A percentile compares a stretch with the other conserved stretches of the same genome.
Evolutionary conservation across 2,329 filamentous ascomycete genomes (phyloP).

Genomic region (Acrodontium crateriforme): DNA sequence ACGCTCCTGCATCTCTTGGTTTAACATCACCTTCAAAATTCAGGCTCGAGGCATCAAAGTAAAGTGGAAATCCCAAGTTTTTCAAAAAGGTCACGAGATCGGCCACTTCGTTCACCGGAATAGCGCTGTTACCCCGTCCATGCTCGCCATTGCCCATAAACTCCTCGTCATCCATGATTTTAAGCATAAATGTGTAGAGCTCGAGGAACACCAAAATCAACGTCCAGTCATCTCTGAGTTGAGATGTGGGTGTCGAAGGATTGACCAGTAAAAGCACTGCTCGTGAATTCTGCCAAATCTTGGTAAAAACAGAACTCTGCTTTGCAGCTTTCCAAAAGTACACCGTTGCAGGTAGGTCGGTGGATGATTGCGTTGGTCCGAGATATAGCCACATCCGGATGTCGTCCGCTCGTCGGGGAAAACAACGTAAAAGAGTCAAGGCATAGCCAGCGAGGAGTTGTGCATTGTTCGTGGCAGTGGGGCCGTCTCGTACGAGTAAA

Average conservation of each 20-base stretch:
- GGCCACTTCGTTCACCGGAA: slow-evolving; percentile 58
- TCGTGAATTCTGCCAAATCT: slow-evolving; percentile 43
- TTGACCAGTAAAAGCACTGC: slow-evolving; percentile 44
- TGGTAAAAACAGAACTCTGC: slow-evolving; percentile 42
- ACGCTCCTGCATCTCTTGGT: slow-evolving; percentile 7
- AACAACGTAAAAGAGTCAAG: slow-evolving; percentile 70
- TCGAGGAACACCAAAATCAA: slow-evolving; percentile 84
- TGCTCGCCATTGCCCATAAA: slow-evolving; percentile 39
- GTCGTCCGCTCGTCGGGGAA: slow-evolving; percentile 68
- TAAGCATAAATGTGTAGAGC: slow-evolving; percentile 81
- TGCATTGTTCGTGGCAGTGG: slow-evolving; percentile 39
- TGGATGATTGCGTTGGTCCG: slow-evolving; percentile 43
- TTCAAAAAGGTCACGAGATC: slow-evolving; percentile 73
- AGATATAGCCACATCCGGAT: slow-evolving; percentile 91
- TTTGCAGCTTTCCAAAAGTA: slow-evolving; percentile 69
- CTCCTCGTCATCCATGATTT: slow-evolving; percentile 91
- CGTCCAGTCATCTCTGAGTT: slow-evolving; percentile 57
- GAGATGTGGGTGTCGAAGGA: slow-evolving; percentile 13
- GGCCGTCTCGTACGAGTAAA: slow-evolving; percentile 14
- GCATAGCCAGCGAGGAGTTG: slow-evolving; percentile 74
- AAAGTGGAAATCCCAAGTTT: slow-evolving; percentile 76
- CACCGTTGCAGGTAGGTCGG: slow-evolving; percentile 51
- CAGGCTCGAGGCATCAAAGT: slow-evolving; percentile 62
- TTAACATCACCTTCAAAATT: slow-evolving; percentile 6
- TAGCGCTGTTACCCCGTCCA: slow-evolving; percentile 44